Conservation (phyloP, 2,329 filamentous ascomycete species). For the Colletotrichum sp. region DNA sequence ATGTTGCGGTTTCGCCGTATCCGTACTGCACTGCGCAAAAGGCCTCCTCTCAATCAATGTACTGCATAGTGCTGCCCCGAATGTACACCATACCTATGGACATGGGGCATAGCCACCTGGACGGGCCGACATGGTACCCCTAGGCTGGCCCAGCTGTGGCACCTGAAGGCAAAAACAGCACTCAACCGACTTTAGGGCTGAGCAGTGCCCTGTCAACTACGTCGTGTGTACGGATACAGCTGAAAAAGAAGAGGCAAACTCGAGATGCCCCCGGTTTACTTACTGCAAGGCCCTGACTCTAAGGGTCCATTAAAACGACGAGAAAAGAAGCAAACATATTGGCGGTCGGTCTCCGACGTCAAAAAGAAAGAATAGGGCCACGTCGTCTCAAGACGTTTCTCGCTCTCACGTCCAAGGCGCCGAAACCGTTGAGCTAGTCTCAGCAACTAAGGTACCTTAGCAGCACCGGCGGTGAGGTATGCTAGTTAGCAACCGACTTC, state of each 20-base stretch:
- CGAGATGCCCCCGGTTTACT: neutral
- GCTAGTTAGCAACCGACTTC: neutral
- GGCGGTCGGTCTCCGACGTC: neutral
- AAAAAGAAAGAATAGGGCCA: neutral
- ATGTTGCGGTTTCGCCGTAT: neutral
- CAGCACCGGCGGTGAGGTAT: neutral
- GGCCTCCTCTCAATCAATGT: neutral
- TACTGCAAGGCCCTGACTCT: neutral
- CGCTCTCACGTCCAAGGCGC: neutral
- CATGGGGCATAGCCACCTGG: neutral
- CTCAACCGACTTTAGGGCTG: slow-evolving; percentile 14
- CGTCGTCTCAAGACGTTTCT: neutral
- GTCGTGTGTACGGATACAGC: neutral
- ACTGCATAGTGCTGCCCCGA: neutral
- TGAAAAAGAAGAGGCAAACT: neutral
- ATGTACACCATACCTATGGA: neutral
- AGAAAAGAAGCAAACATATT: neutral
- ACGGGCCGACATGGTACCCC: neutral
- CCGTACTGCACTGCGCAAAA: neutral
- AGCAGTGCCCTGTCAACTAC: neutral
- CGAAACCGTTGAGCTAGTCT: neutral
- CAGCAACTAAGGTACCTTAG: neutral
- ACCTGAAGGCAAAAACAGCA: neutral
- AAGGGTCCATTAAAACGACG: neutral
- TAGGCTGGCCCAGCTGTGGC: neutral